phyloP scores from a whole-genome alignment of 2,329 filamentous ascomycete species.

The Ceratocystis cacaofunesta region DNA sequence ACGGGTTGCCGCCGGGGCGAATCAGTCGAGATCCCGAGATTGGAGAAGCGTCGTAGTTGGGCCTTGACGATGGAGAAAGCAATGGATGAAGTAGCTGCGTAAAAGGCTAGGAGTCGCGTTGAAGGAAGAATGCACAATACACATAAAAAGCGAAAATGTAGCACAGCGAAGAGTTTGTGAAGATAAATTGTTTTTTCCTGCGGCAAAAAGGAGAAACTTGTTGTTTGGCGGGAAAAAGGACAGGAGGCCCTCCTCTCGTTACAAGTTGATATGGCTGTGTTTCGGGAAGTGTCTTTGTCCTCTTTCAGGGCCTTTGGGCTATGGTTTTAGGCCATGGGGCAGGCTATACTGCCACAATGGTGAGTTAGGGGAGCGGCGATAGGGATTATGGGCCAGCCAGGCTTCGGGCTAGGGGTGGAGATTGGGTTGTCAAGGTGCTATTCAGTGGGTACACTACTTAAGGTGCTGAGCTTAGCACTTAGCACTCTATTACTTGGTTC shows the following conservation, averaged over 20 bases:
- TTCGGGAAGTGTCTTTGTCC: constrained; percentile 14
- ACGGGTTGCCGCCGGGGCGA: constrained; percentile 2
- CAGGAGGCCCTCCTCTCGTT: constrained; percentile 13
- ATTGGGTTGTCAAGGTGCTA: too few species aligned
- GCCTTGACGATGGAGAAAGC: neutral
- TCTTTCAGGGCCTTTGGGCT: neutral
- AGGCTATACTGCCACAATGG: too few species aligned
- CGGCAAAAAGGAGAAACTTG: neutral
- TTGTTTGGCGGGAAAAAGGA: neutral
- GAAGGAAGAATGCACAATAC: neutral
- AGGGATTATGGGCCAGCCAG: too few species aligned
- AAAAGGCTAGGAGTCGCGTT: neutral
- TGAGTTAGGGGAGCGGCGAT: neutral
- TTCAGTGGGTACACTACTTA: too few species aligned
- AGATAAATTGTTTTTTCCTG: neutral
- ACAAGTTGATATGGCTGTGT: constrained; percentile 15
- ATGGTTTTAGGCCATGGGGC: neutral
- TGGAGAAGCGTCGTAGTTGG: neutral
- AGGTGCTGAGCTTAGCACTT: too few species aligned
- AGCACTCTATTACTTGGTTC: too few species aligned
- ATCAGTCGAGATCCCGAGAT: neutral
- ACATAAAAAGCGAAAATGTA: neutral
- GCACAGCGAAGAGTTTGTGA: neutral
- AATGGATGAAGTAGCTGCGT: neutral
- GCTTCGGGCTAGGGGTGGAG: too few species aligned